Percentiles rank a stretch among this genome's conserved stretches.
Evolutionary conservation across 2,329 filamentous ascomycete species (phyloP).

Genomic region (Colletotrichum sojae): DNA sequence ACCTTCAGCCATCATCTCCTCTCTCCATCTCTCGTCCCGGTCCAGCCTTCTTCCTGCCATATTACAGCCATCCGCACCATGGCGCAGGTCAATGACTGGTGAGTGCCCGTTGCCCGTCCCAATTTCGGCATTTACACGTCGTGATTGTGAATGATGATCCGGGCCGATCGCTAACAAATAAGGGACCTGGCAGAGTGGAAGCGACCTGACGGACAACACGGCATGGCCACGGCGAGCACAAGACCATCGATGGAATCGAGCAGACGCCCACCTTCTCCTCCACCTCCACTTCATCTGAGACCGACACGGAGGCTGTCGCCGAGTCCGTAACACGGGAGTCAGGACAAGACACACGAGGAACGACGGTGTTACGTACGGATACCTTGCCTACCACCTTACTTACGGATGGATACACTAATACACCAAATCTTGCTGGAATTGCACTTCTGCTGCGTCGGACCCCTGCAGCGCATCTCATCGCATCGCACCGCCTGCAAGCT

Average conservation of each 20-base stretch:
- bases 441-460: too few relatives aligned
- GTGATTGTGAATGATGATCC: constrained; percentile 8
- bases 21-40: too few relatives aligned
- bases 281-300: constrained; percentile 11
- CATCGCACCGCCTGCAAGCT: background rate
- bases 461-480: background rate
- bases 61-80: background rate
- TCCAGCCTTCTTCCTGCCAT: constrained; percentile 21
- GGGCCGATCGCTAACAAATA: constrained; percentile 16
- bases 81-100: too few relatives aligned
- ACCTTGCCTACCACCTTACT: too few relatives aligned
- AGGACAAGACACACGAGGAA: constrained; percentile 27
- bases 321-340: background rate
- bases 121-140: constrained; percentile 13
- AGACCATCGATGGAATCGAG: too few relatives aligned
- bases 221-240: background rate
- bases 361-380: background rate
- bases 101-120: constrained; percentile 9
- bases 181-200: background rate
- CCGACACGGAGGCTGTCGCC: constrained; percentile 23
- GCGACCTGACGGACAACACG: background rate
- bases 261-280: too few relatives aligned
- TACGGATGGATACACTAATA: too few relatives aligned
- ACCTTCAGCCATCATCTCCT: constrained; percentile 6
- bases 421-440: too few relatives aligned